A percentile compares a stretch with the other conserved stretches of the same genome.
Conservation (phyloP, 1,284 basidiomycete species). For the Ceratobasidium sp. region DNA sequence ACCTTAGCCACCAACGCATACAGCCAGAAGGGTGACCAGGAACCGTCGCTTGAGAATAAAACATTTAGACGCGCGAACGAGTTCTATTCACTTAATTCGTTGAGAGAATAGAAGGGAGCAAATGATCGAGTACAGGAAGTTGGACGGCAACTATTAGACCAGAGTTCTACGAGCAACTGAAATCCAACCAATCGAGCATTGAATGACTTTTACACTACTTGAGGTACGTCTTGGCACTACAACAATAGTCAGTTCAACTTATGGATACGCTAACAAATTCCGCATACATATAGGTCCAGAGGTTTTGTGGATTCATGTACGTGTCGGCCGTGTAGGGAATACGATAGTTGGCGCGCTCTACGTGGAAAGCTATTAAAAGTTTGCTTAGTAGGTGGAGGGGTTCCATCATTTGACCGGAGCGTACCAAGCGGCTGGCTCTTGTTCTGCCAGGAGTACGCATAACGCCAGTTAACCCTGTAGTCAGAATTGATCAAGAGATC, state of each 20-base stretch:
- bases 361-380: slow-evolving; percentile 7
- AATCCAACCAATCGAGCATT: too few relatives aligned
- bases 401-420: neutral
- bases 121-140: too few relatives aligned
- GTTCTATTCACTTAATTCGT: too few relatives aligned
- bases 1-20: too few relatives aligned
- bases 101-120: too few relatives aligned
- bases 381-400: neutral
- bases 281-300: slow-evolving; percentile 39
- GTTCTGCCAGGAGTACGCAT: slow-evolving; percentile 27
- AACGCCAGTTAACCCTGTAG: slow-evolving; percentile 32
- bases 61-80: too few relatives aligned
- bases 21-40: too few relatives aligned
- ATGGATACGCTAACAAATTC: neutral
- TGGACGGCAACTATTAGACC: too few relatives aligned
- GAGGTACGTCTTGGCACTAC: slow-evolving; percentile 13
- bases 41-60: too few relatives aligned
- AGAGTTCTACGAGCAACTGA: too few relatives aligned
- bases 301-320: slow-evolving; percentile 39
- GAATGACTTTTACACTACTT: neutral
- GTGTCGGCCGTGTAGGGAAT: slow-evolving; percentile 39
- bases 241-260: neutral
- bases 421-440: slow-evolving; percentile 30
- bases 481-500: slow-evolving; percentile 32
- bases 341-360: slow-evolving; percentile 25